These are phyloP conservation scores for Tulasnella sp. DNA, from an alignment of 768 basidiomycete genomes.

Conservation along the genomic window DNA sequence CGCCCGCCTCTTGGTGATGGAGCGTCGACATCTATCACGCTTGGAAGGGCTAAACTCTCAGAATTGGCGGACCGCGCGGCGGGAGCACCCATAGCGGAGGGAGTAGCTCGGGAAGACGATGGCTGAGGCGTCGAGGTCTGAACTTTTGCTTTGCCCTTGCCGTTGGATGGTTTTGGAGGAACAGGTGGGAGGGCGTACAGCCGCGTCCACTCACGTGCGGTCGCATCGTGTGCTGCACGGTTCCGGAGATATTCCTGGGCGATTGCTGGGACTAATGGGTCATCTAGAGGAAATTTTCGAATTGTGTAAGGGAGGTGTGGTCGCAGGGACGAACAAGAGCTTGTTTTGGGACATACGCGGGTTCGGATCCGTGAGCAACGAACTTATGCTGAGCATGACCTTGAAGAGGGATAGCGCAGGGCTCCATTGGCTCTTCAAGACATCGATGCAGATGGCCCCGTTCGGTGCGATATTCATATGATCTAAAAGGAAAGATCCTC, in stretches of 20 bases:
- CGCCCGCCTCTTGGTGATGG: not conserved
- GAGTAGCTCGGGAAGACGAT: not conserved
- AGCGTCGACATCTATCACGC: not conserved
- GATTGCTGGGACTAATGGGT: conserved; percentile 52
- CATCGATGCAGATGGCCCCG: conserved; percentile 70
- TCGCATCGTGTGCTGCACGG: conserved; percentile 63
- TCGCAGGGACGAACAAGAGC: not conserved
- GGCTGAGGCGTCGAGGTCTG: not conserved
- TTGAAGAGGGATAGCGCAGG: conserved; percentile 91
- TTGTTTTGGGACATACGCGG: conserved; percentile 51
- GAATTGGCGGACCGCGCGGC: not conserved
- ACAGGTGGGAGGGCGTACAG: conserved; percentile 51
- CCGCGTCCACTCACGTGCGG: conserved; percentile 70
- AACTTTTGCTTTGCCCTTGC: conserved; percentile 13
- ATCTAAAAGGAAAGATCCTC: conserved; percentile 29
- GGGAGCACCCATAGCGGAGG: not conserved
- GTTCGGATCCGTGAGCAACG: conserved; percentile 88
- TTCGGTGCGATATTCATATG: conserved; percentile 58
- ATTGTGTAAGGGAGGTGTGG: not conserved
- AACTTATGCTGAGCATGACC: conserved; percentile 87
- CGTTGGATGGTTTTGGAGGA: conserved; percentile 22
- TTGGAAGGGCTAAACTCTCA: not conserved
- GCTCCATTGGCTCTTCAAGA: conserved; percentile 90
- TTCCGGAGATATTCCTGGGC: conserved; percentile 60
- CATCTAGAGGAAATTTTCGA: not conserved